These are phyloP conservation scores for Hortiboletus rubellus DNA, from an alignment of 1,284 basidiomycete species.

Conservation along the genomic window DNA sequence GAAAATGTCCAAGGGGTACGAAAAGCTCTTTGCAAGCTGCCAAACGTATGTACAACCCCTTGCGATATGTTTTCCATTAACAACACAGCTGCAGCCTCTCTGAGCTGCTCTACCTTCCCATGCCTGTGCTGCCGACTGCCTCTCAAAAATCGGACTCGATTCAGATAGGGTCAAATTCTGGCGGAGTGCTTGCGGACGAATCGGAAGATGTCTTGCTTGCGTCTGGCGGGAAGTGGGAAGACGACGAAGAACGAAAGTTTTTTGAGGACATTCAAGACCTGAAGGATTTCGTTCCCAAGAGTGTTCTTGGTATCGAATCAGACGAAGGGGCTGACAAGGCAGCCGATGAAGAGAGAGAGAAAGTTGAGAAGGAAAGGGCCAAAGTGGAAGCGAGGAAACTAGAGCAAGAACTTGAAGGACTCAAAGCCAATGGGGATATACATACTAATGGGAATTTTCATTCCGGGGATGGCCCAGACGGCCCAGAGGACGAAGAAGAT, in stretches of 20 bases:
- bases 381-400: conserved; percentile 66
- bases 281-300: conserved; percentile 87
- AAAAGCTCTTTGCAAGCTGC: conserved; percentile 84
- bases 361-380: conserved; percentile 47
- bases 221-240: conserved; percentile 91
- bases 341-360: conserved; percentile 48
- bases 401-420: conserved; percentile 65
- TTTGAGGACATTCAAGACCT: conserved; percentile 94
- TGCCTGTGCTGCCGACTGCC: conserved; percentile 80
- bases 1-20: conserved; percentile 95
- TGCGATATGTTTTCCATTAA: conserved; percentile 1
- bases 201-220: conserved; percentile 56
- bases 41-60: conserved; percentile 60
- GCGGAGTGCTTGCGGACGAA: conserved; percentile 44
- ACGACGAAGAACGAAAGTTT: conserved; percentile 94
- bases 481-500: conserved; percentile 45
- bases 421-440: conserved; percentile 41
- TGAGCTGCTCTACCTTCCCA: conserved; percentile 79
- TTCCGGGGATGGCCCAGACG: conserved; percentile 20
- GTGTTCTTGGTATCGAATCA: conserved; percentile 81
- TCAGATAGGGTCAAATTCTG: conserved; percentile 61
- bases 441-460: conserved; percentile 21
- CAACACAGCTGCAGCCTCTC: conserved; percentile 61
- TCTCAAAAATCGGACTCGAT: conserved; percentile 80
- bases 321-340: conserved; percentile 43